phyloP scores from a whole-genome alignment of 768 basidiomycete genomes.

The Leccinum olivaceopallidum region DNA sequence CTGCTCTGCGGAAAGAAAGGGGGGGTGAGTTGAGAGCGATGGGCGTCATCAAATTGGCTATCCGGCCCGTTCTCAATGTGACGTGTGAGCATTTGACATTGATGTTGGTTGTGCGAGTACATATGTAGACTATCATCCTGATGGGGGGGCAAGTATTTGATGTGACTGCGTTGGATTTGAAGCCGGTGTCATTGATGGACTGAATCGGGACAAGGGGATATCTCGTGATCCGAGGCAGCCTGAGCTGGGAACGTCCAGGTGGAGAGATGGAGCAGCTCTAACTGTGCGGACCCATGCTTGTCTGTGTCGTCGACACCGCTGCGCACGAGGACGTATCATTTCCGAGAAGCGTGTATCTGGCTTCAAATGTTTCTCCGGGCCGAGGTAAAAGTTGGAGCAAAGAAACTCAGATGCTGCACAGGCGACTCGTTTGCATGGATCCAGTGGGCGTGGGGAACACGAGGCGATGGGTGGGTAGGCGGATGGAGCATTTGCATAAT shows the following conservation, averaged over 20 bases:
- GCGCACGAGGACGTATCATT: background rate
- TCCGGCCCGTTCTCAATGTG: background rate
- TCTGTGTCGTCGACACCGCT: background rate
- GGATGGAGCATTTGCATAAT: background rate
- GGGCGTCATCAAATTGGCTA: background rate
- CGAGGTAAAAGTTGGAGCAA: constrained; percentile 18
- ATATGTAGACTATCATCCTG: background rate
- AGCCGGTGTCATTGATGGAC: background rate
- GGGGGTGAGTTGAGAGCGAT: background rate
- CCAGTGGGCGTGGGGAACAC: constrained; percentile 17
- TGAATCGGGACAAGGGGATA: background rate
- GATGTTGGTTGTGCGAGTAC: background rate
- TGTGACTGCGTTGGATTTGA: background rate
- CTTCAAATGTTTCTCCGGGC: background rate
- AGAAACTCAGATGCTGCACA: constrained; percentile 6
- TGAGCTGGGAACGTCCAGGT: background rate
- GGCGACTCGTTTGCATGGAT: constrained; percentile 6
- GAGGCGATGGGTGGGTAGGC: constrained; percentile 19
- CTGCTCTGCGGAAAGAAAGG: constrained; percentile 28
- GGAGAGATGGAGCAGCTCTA: background rate
- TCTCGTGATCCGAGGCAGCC: background rate
- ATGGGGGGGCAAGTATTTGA: background rate
- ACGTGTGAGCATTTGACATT: background rate
- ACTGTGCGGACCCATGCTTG: constrained; percentile 1
- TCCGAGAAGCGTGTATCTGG: constrained; percentile 1